A percentile compares a stretch with the other conserved stretches of the same genome.
These are phyloP conservation scores for Eimeria mitis DNA, from an alignment of 169 alveolate species.

Conservation along the genomic window DNA sequence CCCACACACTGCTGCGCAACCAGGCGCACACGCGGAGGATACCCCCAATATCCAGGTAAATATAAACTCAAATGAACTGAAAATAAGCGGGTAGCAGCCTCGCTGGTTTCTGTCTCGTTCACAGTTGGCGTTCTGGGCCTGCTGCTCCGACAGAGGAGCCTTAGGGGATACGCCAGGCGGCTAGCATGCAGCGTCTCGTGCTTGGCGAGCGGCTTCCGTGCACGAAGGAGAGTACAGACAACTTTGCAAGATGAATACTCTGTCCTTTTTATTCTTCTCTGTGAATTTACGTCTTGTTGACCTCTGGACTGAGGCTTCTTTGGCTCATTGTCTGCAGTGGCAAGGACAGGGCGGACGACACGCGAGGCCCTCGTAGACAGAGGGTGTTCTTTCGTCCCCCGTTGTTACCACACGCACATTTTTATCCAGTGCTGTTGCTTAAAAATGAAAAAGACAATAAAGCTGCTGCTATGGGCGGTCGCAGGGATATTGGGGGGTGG, in stretches of 20 bases:
- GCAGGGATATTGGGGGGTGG: slow-evolving; percentile 31
- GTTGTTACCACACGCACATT: neutral
- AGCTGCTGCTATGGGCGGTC: slow-evolving; percentile 35
- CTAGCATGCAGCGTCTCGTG: slow-evolving; percentile 69
- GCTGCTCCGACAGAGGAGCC: neutral
- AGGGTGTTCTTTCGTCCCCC: neutral
- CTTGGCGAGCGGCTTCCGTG: neutral
- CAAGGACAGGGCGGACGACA: slow-evolving; percentile 44
- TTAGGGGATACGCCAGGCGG: neutral
- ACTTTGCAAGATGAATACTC: neutral
- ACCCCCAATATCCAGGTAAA: neutral
- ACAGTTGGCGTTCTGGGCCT: neutral
- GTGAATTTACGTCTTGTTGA: slow-evolving; percentile 13
- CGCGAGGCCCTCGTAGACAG: slow-evolving; percentile 40
- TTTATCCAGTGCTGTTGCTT: neutral
- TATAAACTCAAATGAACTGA: neutral
- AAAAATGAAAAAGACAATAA: neutral
- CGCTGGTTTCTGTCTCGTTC: neutral
- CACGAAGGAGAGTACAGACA: neutral
- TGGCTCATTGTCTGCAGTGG: slow-evolving; percentile 28
- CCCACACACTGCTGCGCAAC: neutral
- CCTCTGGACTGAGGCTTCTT: slow-evolving; percentile 22
- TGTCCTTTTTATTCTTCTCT: neutral
- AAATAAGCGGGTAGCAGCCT: neutral
- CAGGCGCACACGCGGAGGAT: neutral